Conservation (phyloP, 1,139 yeast species). For the Pichia sp. region DNA sequence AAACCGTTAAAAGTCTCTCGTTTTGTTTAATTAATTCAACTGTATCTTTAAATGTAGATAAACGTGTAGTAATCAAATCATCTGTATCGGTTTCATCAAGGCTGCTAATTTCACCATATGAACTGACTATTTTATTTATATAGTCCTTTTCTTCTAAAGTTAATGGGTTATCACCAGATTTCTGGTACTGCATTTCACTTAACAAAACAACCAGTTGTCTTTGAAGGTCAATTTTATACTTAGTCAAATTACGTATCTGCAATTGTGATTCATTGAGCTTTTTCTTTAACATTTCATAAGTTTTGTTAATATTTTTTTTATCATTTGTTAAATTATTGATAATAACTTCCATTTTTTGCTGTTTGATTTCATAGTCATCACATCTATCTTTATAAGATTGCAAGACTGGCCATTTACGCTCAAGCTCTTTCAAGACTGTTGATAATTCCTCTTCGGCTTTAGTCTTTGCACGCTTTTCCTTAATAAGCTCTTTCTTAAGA, state of each 20-base stretch:
- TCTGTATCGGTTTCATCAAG: slow-evolving; percentile 59
- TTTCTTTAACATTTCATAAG: slow-evolving; percentile 27
- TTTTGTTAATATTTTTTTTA: slow-evolving; percentile 31
- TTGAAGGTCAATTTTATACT: slow-evolving; percentile 65
- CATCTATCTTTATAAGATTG: slow-evolving; percentile 59
- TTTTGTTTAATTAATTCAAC: slow-evolving; percentile 70
- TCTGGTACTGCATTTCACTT: slow-evolving; percentile 57
- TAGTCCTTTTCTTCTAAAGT: slow-evolving; percentile 26
- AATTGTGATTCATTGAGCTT: slow-evolving; percentile 33
- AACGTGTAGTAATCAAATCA: slow-evolving; percentile 59
- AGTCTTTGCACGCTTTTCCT: slow-evolving; percentile 68
- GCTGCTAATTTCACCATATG: slow-evolving; percentile 44
- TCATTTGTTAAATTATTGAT: slow-evolving; percentile 43
- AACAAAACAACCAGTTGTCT: slow-evolving; percentile 72
- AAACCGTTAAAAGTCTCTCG: slow-evolving; percentile 58
- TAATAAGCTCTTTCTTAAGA: slow-evolving; percentile 59
- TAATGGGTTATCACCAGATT: slow-evolving; percentile 33
- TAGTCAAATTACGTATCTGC: slow-evolving; percentile 41
- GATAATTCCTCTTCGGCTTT: slow-evolving; percentile 66
- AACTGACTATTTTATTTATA: slow-evolving; percentile 21
- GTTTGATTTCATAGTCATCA: slow-evolving; percentile 40
- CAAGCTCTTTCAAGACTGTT: slow-evolving; percentile 67
- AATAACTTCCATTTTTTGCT: slow-evolving; percentile 44
- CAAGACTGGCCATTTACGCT: slow-evolving; percentile 72
- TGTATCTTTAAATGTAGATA: slow-evolving; percentile 63